A percentile compares a stretch with the other conserved stretches of the same genome.
phyloP scores from a whole-genome alignment of 768 basidiomycete species.

The Lentinula aciculospora region DNA sequence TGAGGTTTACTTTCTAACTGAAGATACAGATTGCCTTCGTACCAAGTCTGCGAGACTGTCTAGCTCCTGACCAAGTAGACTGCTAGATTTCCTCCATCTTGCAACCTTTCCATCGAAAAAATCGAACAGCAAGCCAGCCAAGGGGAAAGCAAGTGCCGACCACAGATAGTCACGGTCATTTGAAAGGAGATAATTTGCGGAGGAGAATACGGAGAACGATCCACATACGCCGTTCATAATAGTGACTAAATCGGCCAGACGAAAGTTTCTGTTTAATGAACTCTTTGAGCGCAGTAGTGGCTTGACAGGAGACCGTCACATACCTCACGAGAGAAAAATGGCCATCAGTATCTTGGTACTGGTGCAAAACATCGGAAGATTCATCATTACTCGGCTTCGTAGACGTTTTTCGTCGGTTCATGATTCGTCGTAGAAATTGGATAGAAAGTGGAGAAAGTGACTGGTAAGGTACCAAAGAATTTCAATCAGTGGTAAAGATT shows the following conservation, averaged over 20 bases:
- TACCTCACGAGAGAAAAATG: constrained; percentile 98
- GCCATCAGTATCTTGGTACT: constrained; percentile 85
- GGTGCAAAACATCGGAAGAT: constrained; percentile 51
- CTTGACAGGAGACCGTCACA: constrained; percentile 13
- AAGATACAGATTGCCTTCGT: constrained; percentile 20
- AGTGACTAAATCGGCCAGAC: constrained; percentile 95
- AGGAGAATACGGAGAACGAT: constrained; percentile 90
- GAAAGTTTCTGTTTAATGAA: constrained; percentile 74
- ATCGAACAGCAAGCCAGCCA: constrained; percentile 96
- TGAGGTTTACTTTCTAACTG: constrained; percentile 6
- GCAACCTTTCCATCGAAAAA: constrained; percentile 98
- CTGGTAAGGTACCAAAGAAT: background rate
- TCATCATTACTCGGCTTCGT: constrained; percentile 21
- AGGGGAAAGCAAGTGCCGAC: constrained; percentile 82
- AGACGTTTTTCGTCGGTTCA: constrained; percentile 46
- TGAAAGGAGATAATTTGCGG: constrained; percentile 80
- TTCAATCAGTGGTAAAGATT: no score
- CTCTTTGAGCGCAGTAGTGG: constrained; percentile 13
- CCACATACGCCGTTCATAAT: constrained; percentile 99
- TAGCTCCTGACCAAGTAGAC: constrained; percentile 95
- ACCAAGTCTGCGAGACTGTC: constrained; percentile 97
- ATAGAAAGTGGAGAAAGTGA: constrained; percentile 5
- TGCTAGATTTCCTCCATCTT: constrained; percentile 91
- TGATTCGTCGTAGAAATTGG: constrained; percentile 14
- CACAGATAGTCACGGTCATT: constrained; percentile 77